phyloP scores from a whole-genome alignment of 495 filamentous ascomycete genomes.

The Tuber brumale region DNA sequence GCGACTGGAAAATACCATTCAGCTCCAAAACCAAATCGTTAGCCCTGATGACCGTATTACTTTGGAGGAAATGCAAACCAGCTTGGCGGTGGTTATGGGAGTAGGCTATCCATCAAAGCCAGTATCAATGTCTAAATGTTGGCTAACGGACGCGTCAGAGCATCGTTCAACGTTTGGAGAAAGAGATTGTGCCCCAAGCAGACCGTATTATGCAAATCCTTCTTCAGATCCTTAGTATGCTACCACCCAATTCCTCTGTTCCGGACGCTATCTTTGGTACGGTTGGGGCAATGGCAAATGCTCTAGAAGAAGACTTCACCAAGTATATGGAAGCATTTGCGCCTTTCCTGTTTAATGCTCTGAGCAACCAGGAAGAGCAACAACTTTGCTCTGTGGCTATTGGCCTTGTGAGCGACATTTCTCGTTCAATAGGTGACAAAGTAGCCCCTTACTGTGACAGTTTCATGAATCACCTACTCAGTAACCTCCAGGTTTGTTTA shows the following conservation, averaged over 20 bases:
- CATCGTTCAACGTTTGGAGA: conserved; percentile 85
- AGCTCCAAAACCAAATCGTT: conserved; percentile 88
- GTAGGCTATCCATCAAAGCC: conserved; percentile 31
- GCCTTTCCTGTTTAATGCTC: conserved; percentile 83
- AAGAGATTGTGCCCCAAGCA: conserved; percentile 80
- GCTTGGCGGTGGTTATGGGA: conserved; percentile 80
- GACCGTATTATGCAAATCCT: conserved; percentile 88
- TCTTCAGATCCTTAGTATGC: conserved; percentile 68
- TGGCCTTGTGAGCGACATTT: conserved; percentile 91
- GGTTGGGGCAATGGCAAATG: conserved; percentile 76
- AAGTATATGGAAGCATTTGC: conserved; percentile 95
- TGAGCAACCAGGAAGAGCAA: conserved; percentile 91
- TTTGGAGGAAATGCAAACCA: conserved; percentile 95
- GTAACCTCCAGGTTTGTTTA: conserved; percentile 70
- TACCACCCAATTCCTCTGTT: conserved; percentile 82
- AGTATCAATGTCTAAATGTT: neutral
- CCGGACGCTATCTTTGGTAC: conserved; percentile 88
- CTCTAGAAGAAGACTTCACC: conserved; percentile 82
- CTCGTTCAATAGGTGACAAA: conserved; percentile 78
- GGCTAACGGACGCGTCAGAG: conserved; percentile 43
- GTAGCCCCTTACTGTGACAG: conserved; percentile 89
- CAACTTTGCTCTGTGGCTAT: conserved; percentile 94
- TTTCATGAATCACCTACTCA: conserved; percentile 95
- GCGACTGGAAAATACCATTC: conserved; percentile 81
- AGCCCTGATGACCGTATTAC: conserved; percentile 92